Evolutionary conservation across 768 basidiomycete species (phyloP).

Genomic region (Auricularia heimuer): DNA sequence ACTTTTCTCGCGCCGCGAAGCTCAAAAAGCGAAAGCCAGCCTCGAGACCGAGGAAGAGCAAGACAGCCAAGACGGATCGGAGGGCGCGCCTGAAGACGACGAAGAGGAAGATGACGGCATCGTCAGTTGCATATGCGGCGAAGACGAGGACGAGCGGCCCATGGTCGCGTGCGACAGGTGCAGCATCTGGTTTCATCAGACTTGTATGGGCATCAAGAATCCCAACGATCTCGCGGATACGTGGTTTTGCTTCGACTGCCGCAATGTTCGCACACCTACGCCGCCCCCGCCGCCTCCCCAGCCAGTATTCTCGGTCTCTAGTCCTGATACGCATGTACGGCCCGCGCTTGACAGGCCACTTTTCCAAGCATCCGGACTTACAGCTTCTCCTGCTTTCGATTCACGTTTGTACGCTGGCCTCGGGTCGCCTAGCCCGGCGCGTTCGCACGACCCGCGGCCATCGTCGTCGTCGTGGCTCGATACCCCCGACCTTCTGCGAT

Average conservation of each 20-base stretch:
- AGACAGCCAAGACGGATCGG: neutral
- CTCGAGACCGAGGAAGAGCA: conserved; percentile 25
- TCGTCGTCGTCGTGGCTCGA: neutral
- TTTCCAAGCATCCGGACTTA: neutral
- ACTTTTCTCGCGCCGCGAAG: conserved; percentile 60
- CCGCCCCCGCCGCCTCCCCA: neutral
- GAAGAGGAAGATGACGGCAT: conserved; percentile 39
- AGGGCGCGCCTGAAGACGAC: conserved; percentile 20
- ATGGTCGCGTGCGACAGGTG: conserved; percentile 79
- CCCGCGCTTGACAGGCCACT: neutral
- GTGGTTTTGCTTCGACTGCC: conserved; percentile 62
- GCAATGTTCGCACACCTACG: neutral
- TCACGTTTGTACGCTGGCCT: neutral
- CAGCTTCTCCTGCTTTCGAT: neutral
- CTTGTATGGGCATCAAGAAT: conserved; percentile 64
- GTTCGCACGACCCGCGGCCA: neutral
- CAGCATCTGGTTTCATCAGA: conserved; percentile 71
- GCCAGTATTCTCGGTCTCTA: neutral
- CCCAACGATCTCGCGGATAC: conserved; percentile 63
- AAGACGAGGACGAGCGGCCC: conserved; percentile 59
- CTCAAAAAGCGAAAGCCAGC: conserved; percentile 50
- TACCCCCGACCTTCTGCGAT: neutral
- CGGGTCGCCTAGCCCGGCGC: neutral
- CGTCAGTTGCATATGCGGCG: conserved; percentile 55
- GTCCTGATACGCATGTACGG: neutral